These are phyloP conservation scores for Vaccinium vitisidaea DNA, from an alignment of 148 eudicot species.

Conservation along the genomic window DNA sequence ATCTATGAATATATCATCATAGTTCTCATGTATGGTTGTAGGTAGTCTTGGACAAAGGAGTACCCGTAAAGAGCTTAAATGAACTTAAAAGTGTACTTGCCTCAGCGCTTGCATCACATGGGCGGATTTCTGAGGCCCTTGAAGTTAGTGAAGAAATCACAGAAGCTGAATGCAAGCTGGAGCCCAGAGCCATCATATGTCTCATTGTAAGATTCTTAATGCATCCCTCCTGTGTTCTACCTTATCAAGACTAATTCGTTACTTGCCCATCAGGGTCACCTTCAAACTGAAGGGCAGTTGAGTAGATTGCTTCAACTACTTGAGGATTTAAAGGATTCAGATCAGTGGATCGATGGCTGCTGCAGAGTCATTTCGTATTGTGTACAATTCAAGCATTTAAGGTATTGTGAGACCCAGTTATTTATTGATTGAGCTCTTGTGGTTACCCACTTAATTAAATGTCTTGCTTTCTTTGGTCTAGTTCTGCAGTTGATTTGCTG, in stretches of 20 bases:
- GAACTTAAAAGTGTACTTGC: constrained; percentile 75
- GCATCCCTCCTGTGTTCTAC: neutral
- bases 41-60: constrained; percentile 54
- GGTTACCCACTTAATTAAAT: neutral
- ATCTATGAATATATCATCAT: neutral
- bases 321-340: constrained; percentile 49
- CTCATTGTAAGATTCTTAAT: constrained; percentile 59
- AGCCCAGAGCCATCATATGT: constrained; percentile 62
- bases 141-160: constrained; percentile 62
- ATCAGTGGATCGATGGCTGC: constrained; percentile 72
- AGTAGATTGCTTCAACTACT: constrained; percentile 55
- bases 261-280: constrained; percentile 45
- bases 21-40: constrained; percentile 23
- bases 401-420: constrained; percentile 31
- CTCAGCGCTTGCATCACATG: constrained; percentile 66
- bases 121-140: constrained; percentile 60
- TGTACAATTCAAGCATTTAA: constrained; percentile 54
- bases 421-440: neutral
- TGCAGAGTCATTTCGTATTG: constrained; percentile 58
- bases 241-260: constrained; percentile 9
- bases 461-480: constrained; percentile 25
- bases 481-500: constrained; percentile 66
- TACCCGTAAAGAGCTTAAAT: constrained; percentile 48
- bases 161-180: constrained; percentile 41
- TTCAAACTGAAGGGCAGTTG: constrained; percentile 50